phyloP scores from a whole-genome alignment of 805 yeast genomes.

The Millerozyma miso region DNA sequence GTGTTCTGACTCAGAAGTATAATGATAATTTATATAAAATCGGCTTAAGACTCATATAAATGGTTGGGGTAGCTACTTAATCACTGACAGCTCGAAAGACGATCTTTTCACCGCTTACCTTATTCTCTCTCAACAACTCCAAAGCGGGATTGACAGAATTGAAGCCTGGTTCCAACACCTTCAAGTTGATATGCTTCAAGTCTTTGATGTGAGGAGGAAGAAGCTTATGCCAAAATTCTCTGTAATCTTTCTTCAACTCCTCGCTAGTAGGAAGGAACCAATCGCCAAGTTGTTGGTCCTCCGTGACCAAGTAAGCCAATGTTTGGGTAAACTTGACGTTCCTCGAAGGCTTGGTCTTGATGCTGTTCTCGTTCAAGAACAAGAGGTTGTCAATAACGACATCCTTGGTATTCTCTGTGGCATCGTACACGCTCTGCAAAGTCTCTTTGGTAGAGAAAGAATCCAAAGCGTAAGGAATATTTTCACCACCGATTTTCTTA shows the following conservation, averaged over 20 bases:
- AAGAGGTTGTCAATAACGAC: conserved; percentile 19
- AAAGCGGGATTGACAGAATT: conserved; percentile 33
- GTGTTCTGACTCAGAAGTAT: too few relatives aligned
- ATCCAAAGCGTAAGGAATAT: conserved; percentile 26
- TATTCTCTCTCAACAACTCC: conserved; percentile 28
- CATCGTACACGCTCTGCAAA: conserved; percentile 24
- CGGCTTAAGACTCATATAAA: too few relatives aligned
- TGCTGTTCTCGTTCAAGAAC: conserved; percentile 8
- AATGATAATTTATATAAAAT: too few relatives aligned
- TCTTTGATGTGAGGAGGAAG: conserved; percentile 16
- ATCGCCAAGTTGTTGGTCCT: conserved; percentile 7
- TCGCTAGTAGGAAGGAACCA: background rate
- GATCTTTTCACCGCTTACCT: conserved; percentile 43
- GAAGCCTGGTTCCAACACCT: conserved; percentile 23
- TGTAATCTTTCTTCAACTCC: conserved; percentile 10
- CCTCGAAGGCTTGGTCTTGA: conserved; percentile 9
- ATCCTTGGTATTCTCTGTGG: conserved; percentile 18
- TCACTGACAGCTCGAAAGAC: conserved; percentile 26
- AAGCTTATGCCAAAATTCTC: conserved; percentile 19
- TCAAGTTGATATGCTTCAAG: conserved; percentile 18
- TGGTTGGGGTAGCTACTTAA: too few relatives aligned
- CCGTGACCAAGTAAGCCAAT: conserved; percentile 13
- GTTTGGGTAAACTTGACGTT: conserved; percentile 11
- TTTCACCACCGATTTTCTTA: conserved; percentile 12
- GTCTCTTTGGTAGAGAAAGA: conserved; percentile 18